Base-by-base conservation (phyloP, 148 eudicot genomes). In the Chenopodium formosanum region DNA sequence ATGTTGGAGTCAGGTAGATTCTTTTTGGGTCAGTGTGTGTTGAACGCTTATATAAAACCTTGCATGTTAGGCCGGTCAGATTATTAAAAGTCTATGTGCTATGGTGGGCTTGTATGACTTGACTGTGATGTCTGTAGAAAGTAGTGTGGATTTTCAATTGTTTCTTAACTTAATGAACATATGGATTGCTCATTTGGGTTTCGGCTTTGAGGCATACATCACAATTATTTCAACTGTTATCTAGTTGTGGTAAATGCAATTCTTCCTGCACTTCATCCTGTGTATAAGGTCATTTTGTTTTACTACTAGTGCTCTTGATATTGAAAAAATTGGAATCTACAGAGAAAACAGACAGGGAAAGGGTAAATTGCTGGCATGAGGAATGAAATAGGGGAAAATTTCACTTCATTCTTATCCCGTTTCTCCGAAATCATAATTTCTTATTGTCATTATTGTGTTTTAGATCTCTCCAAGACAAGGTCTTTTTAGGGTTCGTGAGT, bases 381-480 rank as follows among this genome's bases (percentile, higher is more conserved):
- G 27, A 31, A 78, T 23, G 58, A 11, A 5, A 34, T 23, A 14
- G 14, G 17, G 17, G 3, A 10, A 0, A 44, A 13, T 79, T n/a
- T 53, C 10, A 70, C 6, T n/a, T 62, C 12, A 19, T 77, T 46
- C 34, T 17, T 37, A 14, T 68, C 34, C 52, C 17, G 29, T 22
- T 52, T 40, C 14, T 79, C 50, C 69, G 75, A 16, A 16, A 47
- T 65, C 65, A 23, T 20, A 34, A 31, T 67, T 23, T 2, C 19
- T 10, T 16, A 53, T 13, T 34, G 22, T 64, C 47, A 19, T 77
- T 4, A 67, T 74, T 75, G n/a, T 48, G 19, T 71, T 87, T 76
- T 88, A 95, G 99, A 95, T 95, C 86, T 95, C 98, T 74, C 99
- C 99, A 50, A 89, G 99, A 50, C 98, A 95, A 91, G 99, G 99